phyloP scores from a whole-genome alignment of 2,329 filamentous ascomycete genomes.

The Cladosporium austrohemisphaericum region DNA sequence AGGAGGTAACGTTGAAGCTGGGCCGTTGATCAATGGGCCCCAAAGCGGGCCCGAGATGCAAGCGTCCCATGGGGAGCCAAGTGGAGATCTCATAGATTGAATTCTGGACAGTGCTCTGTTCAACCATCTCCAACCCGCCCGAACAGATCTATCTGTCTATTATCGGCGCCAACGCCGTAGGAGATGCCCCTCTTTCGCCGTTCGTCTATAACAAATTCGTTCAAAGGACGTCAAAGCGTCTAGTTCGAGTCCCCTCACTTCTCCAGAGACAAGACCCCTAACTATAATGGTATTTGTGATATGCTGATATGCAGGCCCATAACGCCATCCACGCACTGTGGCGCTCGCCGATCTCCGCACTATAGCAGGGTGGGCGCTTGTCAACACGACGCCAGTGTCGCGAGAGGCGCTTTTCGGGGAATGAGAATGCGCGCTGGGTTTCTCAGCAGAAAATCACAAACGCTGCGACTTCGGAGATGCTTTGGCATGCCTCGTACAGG shows the following conservation, averaged over 20 bases:
- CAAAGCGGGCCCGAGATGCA: conserved; percentile 3
- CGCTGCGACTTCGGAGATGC: neutral
- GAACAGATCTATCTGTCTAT: too few species aligned
- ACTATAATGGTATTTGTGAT: neutral
- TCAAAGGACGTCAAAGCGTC: too few species aligned
- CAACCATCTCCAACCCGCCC: too few species aligned
- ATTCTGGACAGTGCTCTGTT: neutral
- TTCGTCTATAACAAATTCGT: too few species aligned
- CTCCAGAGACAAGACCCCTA: too few species aligned
- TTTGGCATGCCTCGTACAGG: too few species aligned
- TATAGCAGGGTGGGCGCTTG: too few species aligned
- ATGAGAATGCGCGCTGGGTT: neutral
- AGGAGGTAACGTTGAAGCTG: too few species aligned
- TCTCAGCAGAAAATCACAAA: neutral
- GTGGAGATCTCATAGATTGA: neutral
- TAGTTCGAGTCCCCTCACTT: too few species aligned
- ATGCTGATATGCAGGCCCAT: conserved; percentile 1
- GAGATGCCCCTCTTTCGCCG: neutral
- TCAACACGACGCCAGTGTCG: neutral
- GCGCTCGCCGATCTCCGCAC: conserved; percentile 3
- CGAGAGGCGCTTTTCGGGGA: neutral
- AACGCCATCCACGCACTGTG: conserved; percentile 7
- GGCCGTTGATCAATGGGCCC: conserved; percentile 1
- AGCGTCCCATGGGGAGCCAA: conserved; percentile 4
- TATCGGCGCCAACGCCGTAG: too few species aligned